Conservation (phyloP, 805 yeast genomes). For the Saturnispora gosingensis region DNA sequence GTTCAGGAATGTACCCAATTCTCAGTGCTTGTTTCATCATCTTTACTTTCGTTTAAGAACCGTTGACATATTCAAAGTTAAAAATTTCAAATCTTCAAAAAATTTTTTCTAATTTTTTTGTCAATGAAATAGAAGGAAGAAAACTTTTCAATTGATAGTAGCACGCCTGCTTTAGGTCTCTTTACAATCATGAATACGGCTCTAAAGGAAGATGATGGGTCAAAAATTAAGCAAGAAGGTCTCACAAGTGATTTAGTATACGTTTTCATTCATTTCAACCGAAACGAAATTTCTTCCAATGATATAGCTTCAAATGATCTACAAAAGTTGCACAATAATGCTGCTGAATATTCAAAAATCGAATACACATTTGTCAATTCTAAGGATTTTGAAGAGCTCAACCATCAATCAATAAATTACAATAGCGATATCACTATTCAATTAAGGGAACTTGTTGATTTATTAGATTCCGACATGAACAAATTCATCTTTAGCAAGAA, state of each 20-base stretch:
- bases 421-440: neutral
- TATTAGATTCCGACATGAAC: neutral
- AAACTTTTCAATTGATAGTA: neutral
- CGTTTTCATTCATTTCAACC: neutral
- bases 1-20: slow-evolving; percentile 88
- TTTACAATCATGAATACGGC: neutral
- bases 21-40: slow-evolving; percentile 24
- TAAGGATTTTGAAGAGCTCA: neutral
- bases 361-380: neutral
- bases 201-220: neutral
- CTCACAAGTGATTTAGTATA: neutral
- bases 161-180: neutral
- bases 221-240: neutral
- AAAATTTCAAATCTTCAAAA: neutral
- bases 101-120: neutral
- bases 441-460: slow-evolving; percentile 1
- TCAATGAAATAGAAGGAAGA: neutral
- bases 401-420: neutral
- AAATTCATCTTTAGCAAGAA: neutral
- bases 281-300: neutral
- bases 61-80: neutral
- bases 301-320: neutral
- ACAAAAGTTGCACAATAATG: neutral
- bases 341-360: neutral
- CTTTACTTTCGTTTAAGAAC: neutral